Evolutionary conservation across 768 basidiomycete genomes (phyloP), one percentile per base, ranked within the genome.

Genomic region (Cubamyces sp.): DNA sequence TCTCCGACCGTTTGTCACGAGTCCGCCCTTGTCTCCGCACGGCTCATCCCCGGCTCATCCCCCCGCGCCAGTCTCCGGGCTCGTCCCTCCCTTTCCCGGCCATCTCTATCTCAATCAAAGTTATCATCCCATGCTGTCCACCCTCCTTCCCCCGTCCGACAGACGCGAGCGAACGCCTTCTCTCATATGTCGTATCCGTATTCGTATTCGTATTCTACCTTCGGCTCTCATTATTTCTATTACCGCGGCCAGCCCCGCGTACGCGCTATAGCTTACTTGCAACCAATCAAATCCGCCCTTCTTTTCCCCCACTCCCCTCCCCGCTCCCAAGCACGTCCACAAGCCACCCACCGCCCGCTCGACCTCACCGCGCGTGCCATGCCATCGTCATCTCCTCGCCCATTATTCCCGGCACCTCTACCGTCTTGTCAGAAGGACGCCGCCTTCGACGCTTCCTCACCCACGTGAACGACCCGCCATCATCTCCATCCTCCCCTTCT

Each of bases 41-140:
- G 59, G 64, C 52, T 8, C 54, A 57, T 53, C 56, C 25, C 59
- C 59, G 54, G 57, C 57, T 40, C n/a, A 51, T 14, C 53, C 30
- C 12, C 39, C 52, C 60, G 19, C 41, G 14, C 56, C 56, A 5
- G 26, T 9, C 37, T 43, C 64, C 50, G 48, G 69, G 65, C 34
- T 40, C 42, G 14, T 26, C 9, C 37, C 45, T 57, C 12, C 62
- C 62, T 53, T 60, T 47, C 34, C 54, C 6, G 60, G 67, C 49
- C 42, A 60, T 59, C 65, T 41, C 65, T 47, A 37, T 53, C 64
- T 65, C 64, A 65, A 65, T 65, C 64, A 65, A 58, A 54, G 59
- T 61, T 65, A 28, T 28, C 53, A 34, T 39, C 54, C 46, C 60
- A 50, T 55, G 60, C 49, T 61, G 46, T 16, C 39, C 53, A 19